A percentile compares a stretch with the other conserved stretches of the same genome.
Conservation (phyloP, 306 rosid species). For the Fagus crenata region DNA sequence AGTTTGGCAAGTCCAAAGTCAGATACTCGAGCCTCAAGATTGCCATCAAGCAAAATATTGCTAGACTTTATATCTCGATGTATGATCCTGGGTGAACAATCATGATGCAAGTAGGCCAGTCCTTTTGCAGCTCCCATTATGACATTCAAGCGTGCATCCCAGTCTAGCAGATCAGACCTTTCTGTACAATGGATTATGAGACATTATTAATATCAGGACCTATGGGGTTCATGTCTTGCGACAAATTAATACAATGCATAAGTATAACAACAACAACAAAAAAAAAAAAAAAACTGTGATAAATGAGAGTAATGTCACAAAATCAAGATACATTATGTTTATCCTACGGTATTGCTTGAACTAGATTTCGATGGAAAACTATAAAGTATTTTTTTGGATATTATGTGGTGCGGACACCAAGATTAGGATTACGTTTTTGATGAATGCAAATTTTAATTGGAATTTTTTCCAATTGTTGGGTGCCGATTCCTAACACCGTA, state of each 20-base stretch:
- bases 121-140: slow-evolving; percentile 99
- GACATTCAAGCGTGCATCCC: slow-evolving; percentile 96
- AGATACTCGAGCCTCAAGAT: slow-evolving; percentile 94
- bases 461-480: too few species aligned
- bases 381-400: background rate
- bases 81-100: slow-evolving; percentile 95
- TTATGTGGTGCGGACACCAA: too few species aligned
- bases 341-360: background rate
- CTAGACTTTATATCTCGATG: slow-evolving; percentile 98
- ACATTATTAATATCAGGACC: slow-evolving; percentile 27
- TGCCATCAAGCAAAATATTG: slow-evolving; percentile 92
- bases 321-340: background rate
- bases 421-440: too few species aligned
- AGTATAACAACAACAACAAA: background rate
- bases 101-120: slow-evolving; percentile 96
- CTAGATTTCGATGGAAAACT: background rate
- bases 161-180: slow-evolving; percentile 85
- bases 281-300: background rate
- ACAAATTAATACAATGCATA: slow-evolving; percentile 13
- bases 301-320: background rate
- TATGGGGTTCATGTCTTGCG: background rate
- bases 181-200: slow-evolving; percentile 51
- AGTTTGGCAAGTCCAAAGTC: slow-evolving; percentile 99
- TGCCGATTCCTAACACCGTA: too few species aligned
- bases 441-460: too few species aligned